These are phyloP conservation scores for Salvia miltiorrhiza DNA, from an alignment of 257 asterid species.

Conservation along the genomic window DNA sequence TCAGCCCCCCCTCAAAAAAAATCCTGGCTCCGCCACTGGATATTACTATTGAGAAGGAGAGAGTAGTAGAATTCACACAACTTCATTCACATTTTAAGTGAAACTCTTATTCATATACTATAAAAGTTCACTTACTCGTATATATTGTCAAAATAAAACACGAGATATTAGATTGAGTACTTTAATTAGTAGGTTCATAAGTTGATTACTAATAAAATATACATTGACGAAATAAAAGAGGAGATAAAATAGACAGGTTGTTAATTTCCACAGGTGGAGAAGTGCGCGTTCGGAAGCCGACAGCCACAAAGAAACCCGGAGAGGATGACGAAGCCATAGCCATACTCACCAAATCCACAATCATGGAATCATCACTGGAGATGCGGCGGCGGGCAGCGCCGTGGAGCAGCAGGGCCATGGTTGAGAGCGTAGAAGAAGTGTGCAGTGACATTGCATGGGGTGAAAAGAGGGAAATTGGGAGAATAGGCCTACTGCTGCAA, in stretches of 20 bases:
- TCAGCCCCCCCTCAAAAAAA: too few species aligned
- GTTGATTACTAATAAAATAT: background rate
- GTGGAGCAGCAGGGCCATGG: constrained; percentile 62
- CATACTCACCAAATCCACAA: constrained; percentile 22
- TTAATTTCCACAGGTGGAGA: constrained; percentile 1
- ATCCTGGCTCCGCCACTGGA: too few species aligned
- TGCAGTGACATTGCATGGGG: constrained; percentile 74
- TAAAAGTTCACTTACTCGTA: too few species aligned
- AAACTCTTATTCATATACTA: too few species aligned
- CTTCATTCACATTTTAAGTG: too few species aligned
- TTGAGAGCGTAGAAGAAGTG: constrained; percentile 67
- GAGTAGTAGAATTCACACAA: too few species aligned
- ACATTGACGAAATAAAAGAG: background rate
- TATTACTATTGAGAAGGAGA: too few species aligned
- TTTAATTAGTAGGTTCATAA: background rate
- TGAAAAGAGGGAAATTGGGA: constrained; percentile 60
- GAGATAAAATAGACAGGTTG: background rate
- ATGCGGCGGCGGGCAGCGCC: constrained; percentile 30
- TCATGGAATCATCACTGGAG: constrained; percentile 23
- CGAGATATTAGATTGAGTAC: too few species aligned
- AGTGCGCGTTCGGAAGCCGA: constrained; percentile 20
- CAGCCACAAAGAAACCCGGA: constrained; percentile 34
- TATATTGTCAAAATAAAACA: too few species aligned
- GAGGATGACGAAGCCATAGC: constrained; percentile 36
- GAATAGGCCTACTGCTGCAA: constrained; percentile 59